Evolutionary conservation across 2,329 filamentous ascomycete species (phyloP).

Genomic region (Cladosporium oxysporum): DNA sequence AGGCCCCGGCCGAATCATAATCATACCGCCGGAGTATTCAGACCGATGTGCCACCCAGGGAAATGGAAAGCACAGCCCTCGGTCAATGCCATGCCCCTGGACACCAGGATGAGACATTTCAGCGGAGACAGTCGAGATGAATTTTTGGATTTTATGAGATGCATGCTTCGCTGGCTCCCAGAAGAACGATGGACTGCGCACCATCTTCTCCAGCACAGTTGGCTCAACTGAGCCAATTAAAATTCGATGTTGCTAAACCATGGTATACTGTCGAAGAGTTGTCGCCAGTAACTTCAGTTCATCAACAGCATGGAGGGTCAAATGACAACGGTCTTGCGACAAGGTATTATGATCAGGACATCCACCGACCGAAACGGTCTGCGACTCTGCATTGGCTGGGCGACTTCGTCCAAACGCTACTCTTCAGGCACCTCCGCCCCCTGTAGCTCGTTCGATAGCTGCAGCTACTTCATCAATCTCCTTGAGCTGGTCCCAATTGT

Average conservation of each 20-base stretch:
- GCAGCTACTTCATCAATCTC: background rate
- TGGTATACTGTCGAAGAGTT: background rate
- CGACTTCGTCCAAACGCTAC: no score
- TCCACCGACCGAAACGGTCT: background rate
- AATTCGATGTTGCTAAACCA: background rate
- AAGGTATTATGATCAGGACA: background rate
- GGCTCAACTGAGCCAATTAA: background rate
- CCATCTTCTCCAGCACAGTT: background rate
- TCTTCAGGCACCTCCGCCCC: background rate
- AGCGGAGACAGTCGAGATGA: background rate
- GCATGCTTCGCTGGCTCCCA: conserved; percentile 3
- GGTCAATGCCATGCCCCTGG: background rate
- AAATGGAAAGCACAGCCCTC: background rate
- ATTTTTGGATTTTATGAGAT: background rate
- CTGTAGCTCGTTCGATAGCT: background rate
- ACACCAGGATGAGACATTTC: background rate
- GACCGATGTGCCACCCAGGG: background rate
- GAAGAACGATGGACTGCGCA: background rate
- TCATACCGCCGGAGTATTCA: background rate
- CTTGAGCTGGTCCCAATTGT: background rate
- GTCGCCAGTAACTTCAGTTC: background rate
- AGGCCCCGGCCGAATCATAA: background rate
- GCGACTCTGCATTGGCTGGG: background rate
- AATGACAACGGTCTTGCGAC: background rate
- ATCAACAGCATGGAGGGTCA: background rate